Evolutionary conservation across 108 stramenopile genomes (phyloP).

Genomic region (Epithemia pelagica): DNA sequence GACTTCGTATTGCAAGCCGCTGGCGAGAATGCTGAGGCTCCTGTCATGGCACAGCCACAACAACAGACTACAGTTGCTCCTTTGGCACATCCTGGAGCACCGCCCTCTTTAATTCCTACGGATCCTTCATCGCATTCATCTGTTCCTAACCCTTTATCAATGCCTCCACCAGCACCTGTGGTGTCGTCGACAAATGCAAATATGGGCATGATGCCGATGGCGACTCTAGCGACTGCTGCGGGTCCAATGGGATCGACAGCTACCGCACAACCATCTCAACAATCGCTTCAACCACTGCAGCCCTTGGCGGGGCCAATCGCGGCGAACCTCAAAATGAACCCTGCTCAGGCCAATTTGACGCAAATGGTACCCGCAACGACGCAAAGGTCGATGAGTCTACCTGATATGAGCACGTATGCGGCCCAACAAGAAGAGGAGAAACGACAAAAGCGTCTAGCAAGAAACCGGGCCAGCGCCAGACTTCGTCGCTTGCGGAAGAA

Average conservation of each 20-base stretch:
- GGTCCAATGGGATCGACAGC: neutral
- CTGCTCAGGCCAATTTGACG: neutral
- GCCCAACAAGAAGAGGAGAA: conserved; percentile 80
- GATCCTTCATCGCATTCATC: neutral
- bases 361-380: neutral
- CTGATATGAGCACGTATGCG: conserved; percentile 68
- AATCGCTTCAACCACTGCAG: conserved; percentile 4
- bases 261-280: conserved; percentile 2
- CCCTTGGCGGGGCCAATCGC: neutral
- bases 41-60: neutral
- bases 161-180: conserved; percentile 18
- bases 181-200: neutral
- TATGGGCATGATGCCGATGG: neutral
- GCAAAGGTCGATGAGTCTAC: conserved; percentile 53
- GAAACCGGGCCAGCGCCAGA: conserved; percentile 78
- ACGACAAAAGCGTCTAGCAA: conserved; percentile 72
- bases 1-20: conserved; percentile 23
- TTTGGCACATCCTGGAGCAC: neutral
- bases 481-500: conserved; percentile 79
- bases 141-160: conserved; percentile 7
- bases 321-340: neutral
- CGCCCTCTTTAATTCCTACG: neutral
- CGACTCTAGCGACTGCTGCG: neutral
- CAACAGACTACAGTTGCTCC: neutral
- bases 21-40: neutral